Evolutionary conservation across 257 asterid species (phyloP).

Genomic region (Salvia splendens): DNA sequence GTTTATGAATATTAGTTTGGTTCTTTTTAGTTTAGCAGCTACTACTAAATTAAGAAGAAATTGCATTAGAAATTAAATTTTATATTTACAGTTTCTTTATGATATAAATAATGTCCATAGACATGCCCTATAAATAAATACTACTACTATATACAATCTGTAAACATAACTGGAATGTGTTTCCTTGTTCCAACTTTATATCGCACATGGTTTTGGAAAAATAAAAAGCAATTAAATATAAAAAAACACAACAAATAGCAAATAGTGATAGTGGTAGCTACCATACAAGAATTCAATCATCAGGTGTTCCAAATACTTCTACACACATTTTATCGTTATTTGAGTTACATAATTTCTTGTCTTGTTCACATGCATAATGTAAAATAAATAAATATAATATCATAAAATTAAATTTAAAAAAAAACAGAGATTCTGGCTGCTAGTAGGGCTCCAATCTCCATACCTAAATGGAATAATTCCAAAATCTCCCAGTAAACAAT

Average conservation of each 20-base stretch:
- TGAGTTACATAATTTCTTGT: conserved; percentile 1
- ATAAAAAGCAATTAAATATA: too few species aligned
- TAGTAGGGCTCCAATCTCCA: conserved; percentile 25
- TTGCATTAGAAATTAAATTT: too few species aligned
- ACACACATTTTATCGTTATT: background rate
- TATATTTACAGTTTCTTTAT: too few species aligned
- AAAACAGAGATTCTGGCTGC: background rate
- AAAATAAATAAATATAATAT: background rate
- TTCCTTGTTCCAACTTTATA: too few species aligned
- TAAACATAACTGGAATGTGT: background rate
- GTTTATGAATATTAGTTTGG: too few species aligned
- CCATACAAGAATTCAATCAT: background rate
- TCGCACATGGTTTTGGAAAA: too few species aligned
- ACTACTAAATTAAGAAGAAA: too few species aligned
- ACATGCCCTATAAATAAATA: background rate
- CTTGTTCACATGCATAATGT: background rate
- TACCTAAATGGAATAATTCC: conserved; percentile 38
- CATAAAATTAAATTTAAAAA: background rate
- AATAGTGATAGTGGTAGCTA: background rate
- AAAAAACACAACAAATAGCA: background rate
- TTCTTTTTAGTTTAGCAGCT: too few species aligned
- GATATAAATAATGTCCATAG: too few species aligned
- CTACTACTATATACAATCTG: background rate
- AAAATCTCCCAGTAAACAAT: conserved; percentile 27
- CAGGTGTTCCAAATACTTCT: background rate